Base-by-base conservation (phyloP, 106 monocot species). In the Hemerocallis citrina region DNA sequence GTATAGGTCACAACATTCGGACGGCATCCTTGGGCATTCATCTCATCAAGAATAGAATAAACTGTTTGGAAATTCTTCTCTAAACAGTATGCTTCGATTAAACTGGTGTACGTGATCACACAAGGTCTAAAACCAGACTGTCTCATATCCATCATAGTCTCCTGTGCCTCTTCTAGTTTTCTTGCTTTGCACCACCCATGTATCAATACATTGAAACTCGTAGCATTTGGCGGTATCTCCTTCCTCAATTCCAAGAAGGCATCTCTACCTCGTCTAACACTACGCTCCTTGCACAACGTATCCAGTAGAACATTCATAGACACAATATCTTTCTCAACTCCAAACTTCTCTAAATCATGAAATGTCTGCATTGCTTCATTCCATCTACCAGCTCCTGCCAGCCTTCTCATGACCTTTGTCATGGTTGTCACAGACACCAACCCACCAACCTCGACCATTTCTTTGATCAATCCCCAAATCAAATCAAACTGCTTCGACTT, bases 1-100 rank as follows among this genome's bases (percentile, higher is more conserved):
- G 89, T 94, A 58, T 89, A 94, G 0, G 89, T 94, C 20, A 94
- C 64, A 38, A 94, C 70, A 70, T 89, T 94, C 24, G 94, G 94
- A 56, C 52, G 38, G 57, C 89, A 89, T 48, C 73, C 85, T 32
- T 52, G 59, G 3, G 58, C 15, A 3, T 41, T 47, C 94, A 94
- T 94, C 75, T 89, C 85, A 57, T 43, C 52, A 48, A 86, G 67
- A 73, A 83, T 72, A 9, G 34, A 40, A 57, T 85, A 51, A 52
- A 76, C 89, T 43, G 25, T 72, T 38, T 17, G 25, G 51, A 94
- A 94, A 60, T 94, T 60, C 46, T 68, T 85, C 28, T 83, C 73
- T 64, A 65, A 59, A 52, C 89, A 94, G 55, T 86, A 80, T 13
- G 80, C 94, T 75, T 94, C 94, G 6, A 94, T 74, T 57, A 89